Base-by-base conservation (phyloP, 176 grass and related monocot species). In the Eremochloa ophiuroides region DNA sequence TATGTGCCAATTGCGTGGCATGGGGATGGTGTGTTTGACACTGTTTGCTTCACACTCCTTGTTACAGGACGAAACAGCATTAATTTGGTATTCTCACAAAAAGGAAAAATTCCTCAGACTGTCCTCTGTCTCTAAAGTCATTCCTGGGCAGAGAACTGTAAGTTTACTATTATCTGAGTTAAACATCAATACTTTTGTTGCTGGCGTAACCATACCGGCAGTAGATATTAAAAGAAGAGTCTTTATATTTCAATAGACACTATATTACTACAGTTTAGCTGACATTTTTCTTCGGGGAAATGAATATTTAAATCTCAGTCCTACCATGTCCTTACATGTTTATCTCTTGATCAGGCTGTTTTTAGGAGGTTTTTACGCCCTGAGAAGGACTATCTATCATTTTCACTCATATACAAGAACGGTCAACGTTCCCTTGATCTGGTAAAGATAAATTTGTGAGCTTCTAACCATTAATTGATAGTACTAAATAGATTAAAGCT, bases 341-440 rank as follows among this genome's bases (percentile, higher is more conserved):
- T 75, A 56, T 82, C 31, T 78, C 39, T 83, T 41, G 69, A 71
- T 42, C 74, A 94, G 89, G 89, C 81, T 68, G 86, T 91, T 87
- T 99, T 99, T 82, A 75, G 85, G 42, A 91, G 96, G 83, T 99
- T 89, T 85, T 77, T 89, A 85, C 84, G 78, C 51, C 92, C 96
- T 73, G 90, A 93, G 82, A 99, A 95, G 77, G 96, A 99, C 87
- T 99, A 95, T n/a, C 68, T 99, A 47, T 99, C 96, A 83, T 99
- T 99, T 91, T 99, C 96, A 22, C 82, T 99, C 37, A 87, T 95
- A 73, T 99, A 93, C 48, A 93, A 95, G 46, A 93, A 99, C 79
- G 91, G 92, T 2, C 90, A 93, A 83, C 93, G 93, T 35, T 93
- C 96, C 7, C 96, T 99, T 84, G 96, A 99, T 93, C 83, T 95